A percentile compares a stretch with the other conserved stretches of the same genome.
Evolutionary conservation across 2,329 filamentous ascomycete species (phyloP).

Genomic region (Colletotrichum chrysophilum): DNA sequence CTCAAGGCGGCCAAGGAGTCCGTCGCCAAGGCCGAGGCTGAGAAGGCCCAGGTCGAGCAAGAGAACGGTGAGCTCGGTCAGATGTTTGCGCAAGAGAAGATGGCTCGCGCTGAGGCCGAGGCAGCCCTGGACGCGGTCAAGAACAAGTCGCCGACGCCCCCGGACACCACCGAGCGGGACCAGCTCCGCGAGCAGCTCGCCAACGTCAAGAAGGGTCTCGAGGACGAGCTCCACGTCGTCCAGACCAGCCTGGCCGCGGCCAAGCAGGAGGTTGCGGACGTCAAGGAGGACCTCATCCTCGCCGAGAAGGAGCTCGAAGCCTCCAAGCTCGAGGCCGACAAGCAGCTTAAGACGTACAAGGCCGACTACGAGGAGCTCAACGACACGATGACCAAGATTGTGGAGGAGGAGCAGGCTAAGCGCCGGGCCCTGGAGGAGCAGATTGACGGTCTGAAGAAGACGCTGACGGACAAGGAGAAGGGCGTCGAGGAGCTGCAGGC

Average conservation of each 20-base stretch:
- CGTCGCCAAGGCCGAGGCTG: constrained; percentile 32
- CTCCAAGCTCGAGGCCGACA: constrained; percentile 54
- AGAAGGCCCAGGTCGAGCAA: constrained; percentile 49
- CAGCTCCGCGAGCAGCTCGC: constrained; percentile 56
- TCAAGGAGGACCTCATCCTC: constrained; percentile 50
- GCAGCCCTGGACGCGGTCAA: constrained; percentile 65
- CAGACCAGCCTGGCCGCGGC: constrained; percentile 38
- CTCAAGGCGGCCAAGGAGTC: constrained; percentile 38
- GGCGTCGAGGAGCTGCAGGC: constrained; percentile 56
- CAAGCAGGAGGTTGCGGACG: constrained; percentile 34
- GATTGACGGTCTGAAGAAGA: constrained; percentile 49
- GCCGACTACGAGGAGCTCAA: constrained; percentile 69
- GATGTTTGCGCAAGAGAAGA: constrained; percentile 63
- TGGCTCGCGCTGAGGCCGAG: constrained; percentile 63
- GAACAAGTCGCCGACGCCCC: constrained; percentile 56
- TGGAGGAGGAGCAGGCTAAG: constrained; percentile 63
- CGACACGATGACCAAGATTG: constrained; percentile 64
- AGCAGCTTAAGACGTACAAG: constrained; percentile 58
- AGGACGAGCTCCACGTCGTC: constrained; percentile 43
- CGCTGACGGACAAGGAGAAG: constrained; percentile 53
- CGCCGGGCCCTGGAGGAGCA: constrained; percentile 56
- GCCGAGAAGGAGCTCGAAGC: constrained; percentile 59
- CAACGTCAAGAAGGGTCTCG: constrained; percentile 50
- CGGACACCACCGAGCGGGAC: constrained; percentile 59
- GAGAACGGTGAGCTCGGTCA: constrained; percentile 57